phyloP scores from a whole-genome alignment of 345 rosid species.

The Streptanthus diversifolius region DNA sequence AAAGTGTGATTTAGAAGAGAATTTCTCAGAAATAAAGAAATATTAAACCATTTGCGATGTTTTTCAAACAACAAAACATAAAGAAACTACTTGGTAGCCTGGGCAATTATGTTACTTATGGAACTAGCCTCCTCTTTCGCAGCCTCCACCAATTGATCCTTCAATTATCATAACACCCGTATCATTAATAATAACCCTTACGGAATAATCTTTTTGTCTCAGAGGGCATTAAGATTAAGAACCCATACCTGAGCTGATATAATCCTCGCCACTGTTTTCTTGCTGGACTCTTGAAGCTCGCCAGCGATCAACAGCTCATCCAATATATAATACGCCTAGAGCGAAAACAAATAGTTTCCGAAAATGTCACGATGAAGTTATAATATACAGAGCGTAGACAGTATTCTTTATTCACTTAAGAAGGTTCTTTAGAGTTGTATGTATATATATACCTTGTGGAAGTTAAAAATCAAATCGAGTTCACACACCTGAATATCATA shows the following conservation, averaged over 20 bases:
- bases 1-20: neutral
- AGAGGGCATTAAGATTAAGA: neutral
- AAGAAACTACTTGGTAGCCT: conserved; percentile 76
- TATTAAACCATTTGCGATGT: conserved; percentile 5
- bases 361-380: neutral
- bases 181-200: neutral
- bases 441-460: conserved; percentile 73
- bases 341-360: conserved; percentile 3
- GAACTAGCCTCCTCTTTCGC: conserved; percentile 94
- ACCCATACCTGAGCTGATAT: conserved; percentile 79
- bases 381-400: neutral
- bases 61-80: neutral
- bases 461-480: conserved; percentile 93
- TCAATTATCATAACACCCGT: conserved; percentile 16
- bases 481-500: conserved; percentile 72
- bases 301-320: conserved; percentile 95
- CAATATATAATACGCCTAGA: conserved; percentile 86
- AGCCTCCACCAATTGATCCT: conserved; percentile 95
- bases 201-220: neutral
- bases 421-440: neutral
- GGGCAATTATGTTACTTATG: conserved; percentile 88
- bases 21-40: neutral
- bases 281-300: conserved; percentile 97
- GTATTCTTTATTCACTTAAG: neutral
- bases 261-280: conserved; percentile 82